Conservation (phyloP, 2,329 filamentous ascomycete species). For the Coleophoma eucalyptorum region DNA sequence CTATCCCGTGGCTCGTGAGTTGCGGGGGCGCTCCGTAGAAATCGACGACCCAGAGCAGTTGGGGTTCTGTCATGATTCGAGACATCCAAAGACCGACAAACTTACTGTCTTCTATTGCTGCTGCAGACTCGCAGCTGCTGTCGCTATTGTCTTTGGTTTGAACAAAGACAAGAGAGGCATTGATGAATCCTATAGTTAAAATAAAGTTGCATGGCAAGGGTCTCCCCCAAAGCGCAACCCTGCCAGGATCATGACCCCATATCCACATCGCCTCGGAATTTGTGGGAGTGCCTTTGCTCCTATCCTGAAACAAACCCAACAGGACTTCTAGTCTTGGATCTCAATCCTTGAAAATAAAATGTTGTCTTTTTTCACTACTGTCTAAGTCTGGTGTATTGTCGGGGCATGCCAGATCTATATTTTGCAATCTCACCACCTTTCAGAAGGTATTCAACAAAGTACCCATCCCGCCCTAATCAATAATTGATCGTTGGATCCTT, state of each 20-base stretch:
- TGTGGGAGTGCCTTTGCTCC: slow-evolving; percentile 1
- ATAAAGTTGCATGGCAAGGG: slow-evolving; percentile 3
- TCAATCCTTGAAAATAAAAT: slow-evolving; percentile 5
- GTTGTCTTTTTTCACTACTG: slow-evolving; percentile 3
- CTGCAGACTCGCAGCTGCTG: no score
- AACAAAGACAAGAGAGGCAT: no score
- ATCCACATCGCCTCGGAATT: neutral
- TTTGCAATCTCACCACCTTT: slow-evolving; percentile 33
- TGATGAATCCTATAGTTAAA: neutral
- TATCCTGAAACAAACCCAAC: slow-evolving; percentile 1
- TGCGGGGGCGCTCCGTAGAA: no score
- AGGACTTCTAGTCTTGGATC: slow-evolving; percentile 6
- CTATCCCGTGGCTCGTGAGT: no score
- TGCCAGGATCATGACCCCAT: slow-evolving; percentile 2
- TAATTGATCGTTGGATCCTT: slow-evolving; percentile 35
- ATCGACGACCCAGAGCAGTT: no score
- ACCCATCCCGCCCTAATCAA: slow-evolving; percentile 40
- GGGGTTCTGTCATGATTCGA: no score
- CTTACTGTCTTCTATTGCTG: no score
- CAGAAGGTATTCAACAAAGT: slow-evolving; percentile 39
- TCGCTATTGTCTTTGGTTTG: no score
- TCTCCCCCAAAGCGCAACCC: slow-evolving; percentile 5
- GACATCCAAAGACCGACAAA: no score
- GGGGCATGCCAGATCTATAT: slow-evolving; percentile 30
- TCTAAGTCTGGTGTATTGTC: slow-evolving; percentile 27